phyloP scores from a whole-genome alignment of 108 stramenopile genomes.

The Cyclotella sp. region DNA sequence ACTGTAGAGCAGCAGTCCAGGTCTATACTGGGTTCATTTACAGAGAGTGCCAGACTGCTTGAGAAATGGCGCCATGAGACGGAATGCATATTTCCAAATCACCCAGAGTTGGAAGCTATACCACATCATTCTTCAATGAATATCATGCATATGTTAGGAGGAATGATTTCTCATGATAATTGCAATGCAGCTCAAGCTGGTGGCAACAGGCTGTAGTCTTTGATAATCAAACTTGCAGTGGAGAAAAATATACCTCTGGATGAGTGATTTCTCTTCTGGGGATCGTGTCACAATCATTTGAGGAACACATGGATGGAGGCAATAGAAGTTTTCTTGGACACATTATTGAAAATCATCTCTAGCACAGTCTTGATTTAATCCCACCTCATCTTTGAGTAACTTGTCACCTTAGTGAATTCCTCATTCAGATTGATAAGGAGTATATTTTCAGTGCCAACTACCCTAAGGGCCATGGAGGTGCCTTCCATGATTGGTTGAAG shows the following conservation, averaged over 20 bases:
- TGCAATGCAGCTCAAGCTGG: not conserved
- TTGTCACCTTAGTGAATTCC: not conserved
- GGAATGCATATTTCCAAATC: conserved; percentile 10
- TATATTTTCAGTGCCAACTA: not conserved
- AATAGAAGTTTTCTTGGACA: not conserved
- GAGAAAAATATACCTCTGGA: not conserved
- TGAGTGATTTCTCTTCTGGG: not conserved
- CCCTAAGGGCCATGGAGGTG: not conserved
- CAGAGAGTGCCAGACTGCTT: too few relatives aligned
- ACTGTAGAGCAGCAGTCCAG: too few relatives aligned
- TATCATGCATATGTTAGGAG: not conserved
- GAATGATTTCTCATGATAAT: too few relatives aligned
- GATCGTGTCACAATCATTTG: too few relatives aligned
- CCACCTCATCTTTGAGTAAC: not conserved
- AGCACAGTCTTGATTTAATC: not conserved
- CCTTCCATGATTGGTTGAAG: not conserved
- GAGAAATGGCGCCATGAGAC: conserved; percentile 11
- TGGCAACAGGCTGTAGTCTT: not conserved
- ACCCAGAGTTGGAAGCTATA: not conserved
- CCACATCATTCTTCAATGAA: not conserved
- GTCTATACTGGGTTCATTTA: too few relatives aligned
- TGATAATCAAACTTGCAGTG: not conserved
- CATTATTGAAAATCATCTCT: not conserved
- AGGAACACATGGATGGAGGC: not conserved
- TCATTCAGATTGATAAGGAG: not conserved